Base-by-base conservation (phyloP, 305 asterid genomes). In the Withania somnifera region DNA sequence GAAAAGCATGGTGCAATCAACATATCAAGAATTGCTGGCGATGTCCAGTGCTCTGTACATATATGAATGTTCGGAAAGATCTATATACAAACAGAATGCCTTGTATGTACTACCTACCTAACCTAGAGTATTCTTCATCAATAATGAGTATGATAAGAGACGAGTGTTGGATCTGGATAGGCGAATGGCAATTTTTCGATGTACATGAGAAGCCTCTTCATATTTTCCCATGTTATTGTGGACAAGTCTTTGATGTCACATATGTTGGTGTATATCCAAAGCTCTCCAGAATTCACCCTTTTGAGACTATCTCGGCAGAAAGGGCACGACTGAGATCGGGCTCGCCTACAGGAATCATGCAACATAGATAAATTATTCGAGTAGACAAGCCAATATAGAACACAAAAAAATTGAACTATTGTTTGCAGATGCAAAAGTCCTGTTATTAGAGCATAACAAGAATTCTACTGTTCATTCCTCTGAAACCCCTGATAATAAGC, bases 251-350 rank as follows among this genome's bases (percentile, higher is more conserved):
- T 32, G 68, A 89, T 78, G 11, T 89, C 92, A 5, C 77, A 66
- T 24, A 67, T 80, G 84, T 87, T 80, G 13, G 88, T 85, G 81
- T 84, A 89, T 17, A 89, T 86, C 92, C 92, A 89, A 11, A 89
- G 88, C 47, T 89, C 90, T 11, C 86, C 86, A 7, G 90, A 85
- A 60, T 85, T 56, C 45, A 84, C 88, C 63, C 87, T 84, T 73
- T 86, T 87, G 36, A 87, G 86, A 78, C 86, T 78, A 51, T 88
- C 87, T 63, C 91, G 86, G 42, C 91, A 88, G 88, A 88, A 88
- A 51, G 91, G 91, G 86, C 91, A 88, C 3, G 91, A 88, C 69
- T 86, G 87, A 5, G 91, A 88, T 52, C 89, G 82, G 50, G 85
- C 82, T 56, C 83, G 86, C 91, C 91, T 88, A 80, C 19, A 63